A percentile compares a stretch with the other conserved stretches of the same genome.
Evolutionary conservation across 2,329 filamentous ascomycete species (phyloP).

Genomic region (Aspergillus neotritici): DNA sequence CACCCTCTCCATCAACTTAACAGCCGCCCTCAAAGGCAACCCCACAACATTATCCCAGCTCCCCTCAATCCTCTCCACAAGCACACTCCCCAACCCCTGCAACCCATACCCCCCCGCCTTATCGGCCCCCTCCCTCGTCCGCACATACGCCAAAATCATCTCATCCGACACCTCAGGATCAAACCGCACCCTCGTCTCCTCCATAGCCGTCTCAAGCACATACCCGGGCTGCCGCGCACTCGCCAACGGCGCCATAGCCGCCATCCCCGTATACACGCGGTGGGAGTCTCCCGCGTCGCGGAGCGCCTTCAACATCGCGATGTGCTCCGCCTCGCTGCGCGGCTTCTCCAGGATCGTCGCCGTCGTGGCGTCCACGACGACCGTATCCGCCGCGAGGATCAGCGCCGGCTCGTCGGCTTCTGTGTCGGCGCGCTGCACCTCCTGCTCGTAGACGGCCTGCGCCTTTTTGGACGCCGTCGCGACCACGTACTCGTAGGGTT

Average conservation of each 20-base stretch:
- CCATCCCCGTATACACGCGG: conserved; percentile 80
- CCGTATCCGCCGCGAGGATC: conserved; percentile 84
- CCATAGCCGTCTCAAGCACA: conserved; percentile 69
- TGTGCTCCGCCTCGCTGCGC: conserved; percentile 70
- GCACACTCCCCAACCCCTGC: conserved; percentile 77
- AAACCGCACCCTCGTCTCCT: conserved; percentile 90
- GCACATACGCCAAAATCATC: conserved; percentile 62
- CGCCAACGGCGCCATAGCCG: conserved; percentile 72
- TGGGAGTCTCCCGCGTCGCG: conserved; percentile 66
- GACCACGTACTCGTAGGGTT: conserved; percentile 85
- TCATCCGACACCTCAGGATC: conserved; percentile 71
- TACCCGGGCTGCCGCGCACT: conserved; percentile 83
- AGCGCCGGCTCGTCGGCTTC: conserved; percentile 66
- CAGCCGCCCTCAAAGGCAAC: conserved; percentile 69
- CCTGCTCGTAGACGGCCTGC: conserved; percentile 61
- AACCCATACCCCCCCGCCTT: conserved; percentile 96
- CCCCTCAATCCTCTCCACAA: conserved; percentile 86
- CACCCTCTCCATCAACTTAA: conserved; percentile 84
- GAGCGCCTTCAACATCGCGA: conserved; percentile 74
- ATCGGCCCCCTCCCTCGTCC: conserved; percentile 83
- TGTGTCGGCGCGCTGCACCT: conserved; percentile 47
- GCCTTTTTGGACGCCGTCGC: conserved; percentile 81
- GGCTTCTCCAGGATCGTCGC: conserved; percentile 90
- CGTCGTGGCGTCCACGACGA: conserved; percentile 66
- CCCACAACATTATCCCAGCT: conserved; percentile 92